Evolutionary conservation across 768 basidiomycete genomes (phyloP).

Genomic region (Russula dissimulans): DNA sequence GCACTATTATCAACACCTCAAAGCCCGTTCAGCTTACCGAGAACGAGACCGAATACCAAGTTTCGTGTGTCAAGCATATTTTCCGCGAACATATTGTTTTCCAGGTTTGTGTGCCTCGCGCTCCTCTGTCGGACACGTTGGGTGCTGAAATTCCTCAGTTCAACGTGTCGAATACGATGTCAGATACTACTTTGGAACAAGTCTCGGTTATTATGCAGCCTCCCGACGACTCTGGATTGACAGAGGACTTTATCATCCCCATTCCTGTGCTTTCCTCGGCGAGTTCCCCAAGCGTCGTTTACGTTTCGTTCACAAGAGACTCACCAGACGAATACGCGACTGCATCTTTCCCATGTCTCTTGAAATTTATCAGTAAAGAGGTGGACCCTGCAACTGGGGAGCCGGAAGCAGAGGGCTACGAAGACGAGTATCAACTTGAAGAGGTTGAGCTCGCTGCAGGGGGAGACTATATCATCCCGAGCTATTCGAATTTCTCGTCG

Average conservation of each 20-base stretch:
- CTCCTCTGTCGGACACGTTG: neutral
- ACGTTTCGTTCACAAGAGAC: conserved; percentile 88
- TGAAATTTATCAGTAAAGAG: conserved; percentile 96
- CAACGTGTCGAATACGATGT: conserved; percentile 94
- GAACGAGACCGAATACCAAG: conserved; percentile 96
- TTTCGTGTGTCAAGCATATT: conserved; percentile 92
- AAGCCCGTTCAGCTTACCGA: conserved; percentile 84
- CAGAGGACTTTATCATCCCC: conserved; percentile 93
- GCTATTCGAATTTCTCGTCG: conserved; percentile 79
- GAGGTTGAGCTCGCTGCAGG: conserved; percentile 90
- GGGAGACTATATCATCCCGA: conserved; percentile 88
- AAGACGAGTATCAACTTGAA: conserved; percentile 96
- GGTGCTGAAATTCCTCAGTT: conserved; percentile 44
- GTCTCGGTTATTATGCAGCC: conserved; percentile 91
- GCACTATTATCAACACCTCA: conserved; percentile 71
- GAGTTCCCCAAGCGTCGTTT: conserved; percentile 76
- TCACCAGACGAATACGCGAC: conserved; percentile 66
- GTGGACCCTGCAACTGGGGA: conserved; percentile 91
- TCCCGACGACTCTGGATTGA: conserved; percentile 60
- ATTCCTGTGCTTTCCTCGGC: conserved; percentile 57
- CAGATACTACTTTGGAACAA: conserved; percentile 90
- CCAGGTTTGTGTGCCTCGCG: conserved; percentile 50
- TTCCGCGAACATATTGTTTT: conserved; percentile 95
- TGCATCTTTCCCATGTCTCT: conserved; percentile 80
- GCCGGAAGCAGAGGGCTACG: conserved; percentile 98